phyloP scores from a whole-genome alignment of 306 rosid genomes.

The Oxytropis ochrocephala region DNA sequence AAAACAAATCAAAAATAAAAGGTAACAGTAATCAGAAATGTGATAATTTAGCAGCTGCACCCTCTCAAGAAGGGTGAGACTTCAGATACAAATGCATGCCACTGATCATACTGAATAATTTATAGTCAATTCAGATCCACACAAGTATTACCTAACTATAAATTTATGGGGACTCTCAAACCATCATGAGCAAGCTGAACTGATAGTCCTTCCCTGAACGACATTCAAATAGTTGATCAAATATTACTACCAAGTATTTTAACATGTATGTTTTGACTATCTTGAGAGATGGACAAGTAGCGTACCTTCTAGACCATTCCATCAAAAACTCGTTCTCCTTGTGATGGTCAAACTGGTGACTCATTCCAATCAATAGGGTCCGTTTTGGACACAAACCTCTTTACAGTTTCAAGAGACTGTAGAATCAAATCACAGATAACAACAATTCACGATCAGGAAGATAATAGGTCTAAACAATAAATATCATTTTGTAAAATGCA shows the following conservation, averaged over 20 bases:
- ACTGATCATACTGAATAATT: background rate
- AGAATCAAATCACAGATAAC: conserved; percentile 22
- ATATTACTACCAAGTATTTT: background rate
- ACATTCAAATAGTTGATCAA: background rate
- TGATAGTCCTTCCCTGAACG: conserved; percentile 65
- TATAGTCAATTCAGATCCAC: background rate
- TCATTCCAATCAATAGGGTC: conserved; percentile 75
- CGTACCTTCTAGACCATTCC: conserved; percentile 75
- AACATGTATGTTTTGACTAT: background rate
- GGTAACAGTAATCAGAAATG: background rate
- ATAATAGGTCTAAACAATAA: background rate
- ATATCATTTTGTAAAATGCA: background rate
- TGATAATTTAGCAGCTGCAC: background rate
- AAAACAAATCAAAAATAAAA: background rate
- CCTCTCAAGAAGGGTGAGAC: background rate
- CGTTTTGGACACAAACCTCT: conserved; percentile 70
- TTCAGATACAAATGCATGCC: background rate
- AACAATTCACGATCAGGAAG: conserved; percentile 1
- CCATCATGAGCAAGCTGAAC: conserved; percentile 93
- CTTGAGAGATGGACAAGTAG: conserved; percentile 10
- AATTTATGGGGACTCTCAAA: conserved; percentile 59
- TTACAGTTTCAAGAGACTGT: conserved; percentile 81
- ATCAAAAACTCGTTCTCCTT: conserved; percentile 61
- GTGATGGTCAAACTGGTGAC: conserved; percentile 67
- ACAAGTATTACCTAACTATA: conserved; percentile 39